Conservation (phyloP, 2,329 filamentous ascomycete species). For the Sarocladium strictum region DNA sequence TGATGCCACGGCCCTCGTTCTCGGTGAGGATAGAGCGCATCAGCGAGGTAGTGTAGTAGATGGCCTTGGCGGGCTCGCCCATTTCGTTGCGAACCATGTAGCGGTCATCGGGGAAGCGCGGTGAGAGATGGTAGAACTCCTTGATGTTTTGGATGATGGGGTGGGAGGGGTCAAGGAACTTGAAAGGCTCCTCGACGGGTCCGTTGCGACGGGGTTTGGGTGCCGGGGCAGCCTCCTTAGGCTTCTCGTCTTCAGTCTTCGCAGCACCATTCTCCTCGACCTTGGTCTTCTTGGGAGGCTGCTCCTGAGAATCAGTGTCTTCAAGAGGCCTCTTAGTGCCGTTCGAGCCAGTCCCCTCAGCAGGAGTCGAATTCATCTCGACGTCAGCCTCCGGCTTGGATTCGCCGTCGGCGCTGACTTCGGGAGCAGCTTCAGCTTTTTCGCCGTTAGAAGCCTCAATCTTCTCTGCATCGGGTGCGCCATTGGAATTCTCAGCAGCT, state of each 20-base stretch:
- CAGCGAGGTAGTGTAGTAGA: slow-evolving; percentile 89
- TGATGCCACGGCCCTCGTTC: slow-evolving; percentile 88
- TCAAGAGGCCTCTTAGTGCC: slow-evolving; percentile 31
- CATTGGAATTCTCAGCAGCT: slow-evolving; percentile 26
- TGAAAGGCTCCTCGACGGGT: slow-evolving; percentile 85
- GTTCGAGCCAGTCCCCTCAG: slow-evolving; percentile 19
- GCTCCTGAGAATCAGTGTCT: slow-evolving; percentile 28
- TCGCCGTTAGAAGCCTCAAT: slow-evolving; percentile 10
- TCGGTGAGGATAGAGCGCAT: slow-evolving; percentile 77
- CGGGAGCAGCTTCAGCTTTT: background rate
- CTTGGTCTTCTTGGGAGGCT: slow-evolving; percentile 44
- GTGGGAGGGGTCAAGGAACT: slow-evolving; percentile 73
- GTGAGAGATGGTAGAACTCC: slow-evolving; percentile 77
- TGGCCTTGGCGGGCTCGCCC: slow-evolving; percentile 83
- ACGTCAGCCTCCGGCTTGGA: slow-evolving; percentile 21
- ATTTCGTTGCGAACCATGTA: slow-evolving; percentile 95
- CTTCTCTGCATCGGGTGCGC: slow-evolving; percentile 28
- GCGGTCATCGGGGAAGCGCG: slow-evolving; percentile 79
- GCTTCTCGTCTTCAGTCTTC: slow-evolving; percentile 9
- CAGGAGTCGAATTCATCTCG: slow-evolving; percentile 23
- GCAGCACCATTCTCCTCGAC: slow-evolving; percentile 22
- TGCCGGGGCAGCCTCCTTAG: slow-evolving; percentile 3
- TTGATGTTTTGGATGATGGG: slow-evolving; percentile 72
- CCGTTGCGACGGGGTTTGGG: slow-evolving; percentile 37
- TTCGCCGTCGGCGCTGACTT: slow-evolving; percentile 23